Percentiles rank a stretch among this genome's conserved stretches.
Conservation (phyloP, 176 grass and related monocot genomes). For the Bonia amplexicaulis region DNA sequence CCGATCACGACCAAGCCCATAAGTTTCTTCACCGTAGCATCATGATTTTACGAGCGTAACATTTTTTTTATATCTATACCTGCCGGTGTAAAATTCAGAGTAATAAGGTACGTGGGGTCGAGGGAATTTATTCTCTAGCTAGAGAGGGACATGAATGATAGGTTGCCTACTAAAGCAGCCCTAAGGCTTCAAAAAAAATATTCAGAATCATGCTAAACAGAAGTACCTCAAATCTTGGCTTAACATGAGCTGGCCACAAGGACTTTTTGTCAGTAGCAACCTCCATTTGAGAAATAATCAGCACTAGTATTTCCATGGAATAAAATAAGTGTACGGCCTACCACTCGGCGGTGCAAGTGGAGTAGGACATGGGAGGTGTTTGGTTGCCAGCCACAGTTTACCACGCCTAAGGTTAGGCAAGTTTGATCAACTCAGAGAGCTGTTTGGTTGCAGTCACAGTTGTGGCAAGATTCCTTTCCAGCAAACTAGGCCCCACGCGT, state of each 20-base stretch:
- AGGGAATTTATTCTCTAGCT: constrained; percentile 43
- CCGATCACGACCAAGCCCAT: not conserved
- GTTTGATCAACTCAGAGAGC: too few species aligned
- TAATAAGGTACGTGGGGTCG: constrained; percentile 5
- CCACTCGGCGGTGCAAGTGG: not conserved
- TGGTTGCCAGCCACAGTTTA: too few species aligned
- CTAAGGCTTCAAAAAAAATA: not conserved
- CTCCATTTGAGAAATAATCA: not conserved
- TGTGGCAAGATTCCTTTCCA: too few species aligned
- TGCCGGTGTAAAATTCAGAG: not conserved
- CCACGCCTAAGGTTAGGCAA: too few species aligned
- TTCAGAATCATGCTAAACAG: not conserved
- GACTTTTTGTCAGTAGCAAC: constrained; percentile 20
- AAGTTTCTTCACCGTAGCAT: not conserved
- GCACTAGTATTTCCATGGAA: not conserved
- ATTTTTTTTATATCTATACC: too few species aligned
- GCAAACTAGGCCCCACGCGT: too few species aligned
- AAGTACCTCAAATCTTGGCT: constrained; percentile 9
- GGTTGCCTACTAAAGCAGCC: constrained; percentile 2
- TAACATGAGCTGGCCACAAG: not conserved
- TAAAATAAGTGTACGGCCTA: not conserved
- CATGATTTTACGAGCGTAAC: not conserved
- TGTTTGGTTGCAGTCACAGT: too few species aligned
- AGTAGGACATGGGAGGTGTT: not conserved
- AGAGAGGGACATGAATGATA: not conserved